Evolutionary conservation across 768 basidiomycete genomes (phyloP).

Genomic region (Boletales sp.): DNA sequence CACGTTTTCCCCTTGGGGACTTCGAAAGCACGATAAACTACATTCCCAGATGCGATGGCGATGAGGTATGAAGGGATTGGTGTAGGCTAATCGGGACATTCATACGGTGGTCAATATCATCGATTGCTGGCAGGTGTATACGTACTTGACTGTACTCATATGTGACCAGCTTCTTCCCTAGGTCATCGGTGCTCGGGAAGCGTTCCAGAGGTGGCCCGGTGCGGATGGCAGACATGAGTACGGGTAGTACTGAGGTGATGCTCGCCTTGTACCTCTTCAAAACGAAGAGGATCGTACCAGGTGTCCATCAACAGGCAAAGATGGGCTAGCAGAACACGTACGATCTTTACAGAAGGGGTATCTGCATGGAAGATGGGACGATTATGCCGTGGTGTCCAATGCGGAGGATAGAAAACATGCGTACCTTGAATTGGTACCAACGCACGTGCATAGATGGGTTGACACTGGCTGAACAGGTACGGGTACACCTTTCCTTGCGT

Average conservation of each 20-base stretch:
- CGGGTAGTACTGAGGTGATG: conserved; percentile 73
- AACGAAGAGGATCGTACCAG: not conserved
- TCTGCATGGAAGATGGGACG: conserved; percentile 39
- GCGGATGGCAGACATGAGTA: conserved; percentile 82
- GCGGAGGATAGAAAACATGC: not conserved
- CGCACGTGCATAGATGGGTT: conserved; percentile 85
- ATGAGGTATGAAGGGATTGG: conserved; percentile 87
- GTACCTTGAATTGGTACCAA: conserved; percentile 75
- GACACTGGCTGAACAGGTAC: conserved; percentile 92
- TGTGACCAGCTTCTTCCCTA: conserved; percentile 67
- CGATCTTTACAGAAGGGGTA: conserved; percentile 82
- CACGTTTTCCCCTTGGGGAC: conserved; percentile 60
- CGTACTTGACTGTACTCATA: conserved; percentile 77
- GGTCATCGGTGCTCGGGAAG: conserved; percentile 62
- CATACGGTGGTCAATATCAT: not conserved
- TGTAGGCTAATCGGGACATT: conserved; percentile 50
- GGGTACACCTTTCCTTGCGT: conserved; percentile 86
- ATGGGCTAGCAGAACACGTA: conserved; percentile 30
- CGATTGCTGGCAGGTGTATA: no score
- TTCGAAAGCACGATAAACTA: conserved; percentile 67
- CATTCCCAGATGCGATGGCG: conserved; percentile 84
- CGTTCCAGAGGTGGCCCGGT: conserved; percentile 67
- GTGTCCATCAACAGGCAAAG: no score
- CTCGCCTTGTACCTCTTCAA: conserved; percentile 69
- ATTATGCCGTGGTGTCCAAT: no score